Base-by-base conservation (phyloP, 2,329 filamentous ascomycete species). In the Periconia macrospinosa region DNA sequence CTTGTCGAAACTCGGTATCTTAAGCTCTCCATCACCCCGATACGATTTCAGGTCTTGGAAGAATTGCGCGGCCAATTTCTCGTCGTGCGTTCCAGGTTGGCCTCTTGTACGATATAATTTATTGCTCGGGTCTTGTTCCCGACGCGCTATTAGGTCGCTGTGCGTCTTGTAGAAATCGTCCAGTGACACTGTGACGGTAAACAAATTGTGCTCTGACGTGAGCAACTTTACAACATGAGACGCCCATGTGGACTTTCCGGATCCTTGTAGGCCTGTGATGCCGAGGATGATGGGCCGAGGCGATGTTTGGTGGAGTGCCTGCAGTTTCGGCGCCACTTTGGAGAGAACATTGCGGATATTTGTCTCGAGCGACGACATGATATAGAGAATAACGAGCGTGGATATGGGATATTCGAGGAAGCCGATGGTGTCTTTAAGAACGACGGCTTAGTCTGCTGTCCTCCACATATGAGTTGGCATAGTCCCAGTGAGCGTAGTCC, bases 151-250 rank as follows among this genome's bases (percentile, higher is more conserved):
- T 71, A 94, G 90, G 59, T 87, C 82, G 19, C 79, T 76, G 70
- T 90, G 90, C 14, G 85, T 81, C 50, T 95, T 85, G 76, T 97
- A 96, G 63, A 97, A 86, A 76, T 96, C 92, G 72, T 97, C 92
- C 60, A 96, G 54, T 0, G 71, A 74, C 11, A 75, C 60, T 8
- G 66, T 71, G 14, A 73, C 66, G 3, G 65, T 60, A 30, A 58
- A 41, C 2, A 73, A 55, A n/a, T 61, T 46, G 18, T 72, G 56
- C 10, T 63, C 54, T 15, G 58, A 49, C 3, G 61, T 53, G 5
- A 73, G 58, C 9, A 69, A 52, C 5, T 63, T 47, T 9, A 73
- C 69, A 30, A 73, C 63, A 33, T 53, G 62, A 50, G 79, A 69
- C 71, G 85, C 92, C 65, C 96, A 83, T 13, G 92, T 95, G 3